A percentile compares a stretch with the other conserved stretches of the same genome.
Evolutionary conservation across 2,329 filamentous ascomycete genomes (phyloP).

Genomic region (Cadophora malorum): DNA sequence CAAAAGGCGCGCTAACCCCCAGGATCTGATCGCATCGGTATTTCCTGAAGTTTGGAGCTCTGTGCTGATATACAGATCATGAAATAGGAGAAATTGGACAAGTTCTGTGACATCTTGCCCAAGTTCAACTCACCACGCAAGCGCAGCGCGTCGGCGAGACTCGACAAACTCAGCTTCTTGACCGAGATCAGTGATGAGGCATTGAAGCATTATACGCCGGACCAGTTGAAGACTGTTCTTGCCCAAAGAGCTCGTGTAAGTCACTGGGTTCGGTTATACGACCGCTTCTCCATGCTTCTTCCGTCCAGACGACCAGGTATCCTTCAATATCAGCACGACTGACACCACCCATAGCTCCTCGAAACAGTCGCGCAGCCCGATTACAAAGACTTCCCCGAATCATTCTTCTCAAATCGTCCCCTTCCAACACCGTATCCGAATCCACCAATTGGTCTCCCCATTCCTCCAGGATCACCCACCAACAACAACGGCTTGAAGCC

Average conservation of each 20-base stretch:
- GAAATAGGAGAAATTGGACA: constrained; percentile 37
- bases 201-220: constrained; percentile 53
- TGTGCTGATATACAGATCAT: not conserved
- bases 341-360: constrained; percentile 14
- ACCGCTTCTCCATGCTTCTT: too few species aligned
- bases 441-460: constrained; percentile 18
- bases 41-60: not conserved
- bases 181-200: constrained; percentile 52
- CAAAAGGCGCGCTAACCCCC: not conserved
- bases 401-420: constrained; percentile 5
- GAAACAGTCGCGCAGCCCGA: constrained; percentile 7
- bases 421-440: not conserved
- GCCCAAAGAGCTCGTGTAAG: constrained; percentile 57
- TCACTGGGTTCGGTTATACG: not conserved
- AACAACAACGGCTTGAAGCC: constrained; percentile 34
- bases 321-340: not conserved
- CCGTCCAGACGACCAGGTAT: not conserved
- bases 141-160: constrained; percentile 37
- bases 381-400: constrained; percentile 8
- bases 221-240: constrained; percentile 56
- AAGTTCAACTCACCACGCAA: constrained; percentile 32
- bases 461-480: not conserved
- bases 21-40: not conserved
- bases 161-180: constrained; percentile 38
- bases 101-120: constrained; percentile 37